Percentiles rank a stretch among this genome's conserved stretches.
These are phyloP conservation scores for Alternaria consortialis DNA, from an alignment of 2,329 filamentous ascomycete genomes.

Conservation along the genomic window DNA sequence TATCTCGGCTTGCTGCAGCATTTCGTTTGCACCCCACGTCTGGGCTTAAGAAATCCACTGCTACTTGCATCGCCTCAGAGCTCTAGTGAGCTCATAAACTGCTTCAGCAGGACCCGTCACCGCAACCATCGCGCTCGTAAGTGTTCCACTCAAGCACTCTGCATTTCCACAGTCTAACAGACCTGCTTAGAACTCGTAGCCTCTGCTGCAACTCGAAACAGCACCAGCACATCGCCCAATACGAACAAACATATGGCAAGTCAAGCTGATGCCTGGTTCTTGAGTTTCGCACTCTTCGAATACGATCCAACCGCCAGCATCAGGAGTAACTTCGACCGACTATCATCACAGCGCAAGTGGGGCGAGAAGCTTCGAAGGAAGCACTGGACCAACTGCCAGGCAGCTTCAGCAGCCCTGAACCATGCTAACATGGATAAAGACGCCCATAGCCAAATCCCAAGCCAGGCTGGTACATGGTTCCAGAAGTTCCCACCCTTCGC, in stretches of 20 bases:
- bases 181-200: background rate
- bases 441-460: background rate
- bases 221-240: background rate
- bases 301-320: background rate
- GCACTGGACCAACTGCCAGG: background rate
- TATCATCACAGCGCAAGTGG: conserved; percentile 4
- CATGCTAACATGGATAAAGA: background rate
- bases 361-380: background rate
- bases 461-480: conserved; percentile 15
- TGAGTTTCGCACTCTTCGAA: background rate
- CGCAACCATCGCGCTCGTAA: conserved; percentile 1
- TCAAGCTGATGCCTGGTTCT: background rate
- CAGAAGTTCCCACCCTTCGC: conserved; percentile 10
- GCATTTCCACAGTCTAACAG: background rate
- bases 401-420: background rate
- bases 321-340: background rate
- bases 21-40: background rate
- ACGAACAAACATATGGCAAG: background rate
- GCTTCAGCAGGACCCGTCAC: background rate
- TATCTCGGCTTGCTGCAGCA: conserved; percentile 1
- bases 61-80: background rate
- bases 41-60: background rate
- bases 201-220: background rate
- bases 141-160: background rate
- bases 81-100: background rate